Base-by-base conservation (phyloP, 805 yeast genomes). In the Starmerella vaccinii region DNA sequence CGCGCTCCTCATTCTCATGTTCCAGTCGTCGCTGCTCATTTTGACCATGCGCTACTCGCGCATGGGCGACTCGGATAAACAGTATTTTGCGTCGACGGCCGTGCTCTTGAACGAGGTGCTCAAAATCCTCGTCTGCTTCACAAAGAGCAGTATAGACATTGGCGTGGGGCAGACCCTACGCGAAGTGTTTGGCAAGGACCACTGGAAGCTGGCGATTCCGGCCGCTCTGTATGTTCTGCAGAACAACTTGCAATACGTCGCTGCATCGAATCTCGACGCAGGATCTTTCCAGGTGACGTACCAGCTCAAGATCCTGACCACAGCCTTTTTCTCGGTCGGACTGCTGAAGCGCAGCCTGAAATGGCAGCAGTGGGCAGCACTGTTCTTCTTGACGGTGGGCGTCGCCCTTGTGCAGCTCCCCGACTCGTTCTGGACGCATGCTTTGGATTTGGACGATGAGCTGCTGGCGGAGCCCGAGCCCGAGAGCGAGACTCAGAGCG, bases 261-360 rank as follows among this genome's bases (percentile, higher is more conserved):
- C 73, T 2, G 73, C 70, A 8, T 66, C 71, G 16, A 66, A 68
- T 59, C 59, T 69, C 34, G 69, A 67, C 44, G 73, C 73, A 1
- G 71, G 72, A 13, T 67, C 71, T 6, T 68, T 69, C 57, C 73
- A 69, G 59, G 73, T 70, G 49, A 66, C 71, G 9, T 69, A 69
- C 61, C 73, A 69, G 61, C 67, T 69, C 49, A 69, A 69, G 55
- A 69, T 69, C 49, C 58, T 69, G 54, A 69, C 73, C 16, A 69
- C 73, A 6, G 73, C 73, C 21, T 62, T 68, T 43, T 69, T 69
- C 49, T 68, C 72, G 2, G 72, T 69, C 39, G 60, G 65, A 12
- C 61, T 69, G 49, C 61, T 69, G 32, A 65, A 65, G 47, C 61
- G 68, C 12, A 49, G 57, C 13, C 63, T 69, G n/a, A 45, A 60